Evolutionary conservation across 2,329 filamentous ascomycete species (phyloP), one percentile per base, ranked within the genome.

Genomic region (Cladobotryum mycophilum): DNA sequence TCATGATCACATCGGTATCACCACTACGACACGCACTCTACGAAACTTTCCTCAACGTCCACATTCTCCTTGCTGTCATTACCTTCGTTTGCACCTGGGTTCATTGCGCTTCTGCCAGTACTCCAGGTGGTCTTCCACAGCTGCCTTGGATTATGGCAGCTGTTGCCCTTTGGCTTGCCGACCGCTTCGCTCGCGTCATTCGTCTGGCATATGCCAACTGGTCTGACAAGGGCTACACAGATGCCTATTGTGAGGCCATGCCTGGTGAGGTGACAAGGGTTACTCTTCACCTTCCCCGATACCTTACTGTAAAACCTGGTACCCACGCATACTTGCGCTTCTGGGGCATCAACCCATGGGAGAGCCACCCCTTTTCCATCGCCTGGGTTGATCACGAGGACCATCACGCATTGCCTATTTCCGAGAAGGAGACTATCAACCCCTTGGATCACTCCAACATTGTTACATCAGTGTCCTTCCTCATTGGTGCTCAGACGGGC

Each of bases 11-110:
- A 25, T 85, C 89, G 9, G 73, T 87, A 48, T 92, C 89, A 2
- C 86, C 90, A 0, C 64, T 99, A 47, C 85, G 93, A 54, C 92
- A 96, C 68, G 90, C 91, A 37, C 96, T 96, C 66, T 99, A 99
- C 72, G 93, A 99, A 72, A 95, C 89, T 1, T 99, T 99, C 72
- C 79, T 97, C 60, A 89, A 88, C 64, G 70, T 86, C 30, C 93
- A 97, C 70, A 90, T 95, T 59, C 67, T 88, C 36, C 72, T 95
- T 46, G 89, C 85, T 37, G 67, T 85, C 35, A 64, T 88, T 48
- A 73, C 76, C 44, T 79, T 96, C 46, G 74, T 80, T 51, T 85
- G 84, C 61, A 83, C 91, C 8, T 93, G 85, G 79, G 73, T 91
- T 36, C 93, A 97, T 72, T 82, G 89, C 60, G 75, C 81, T 41